Evolutionary conservation across 2,329 filamentous ascomycete species (phyloP).

Genomic region (Curvularia hawaiiensis): DNA sequence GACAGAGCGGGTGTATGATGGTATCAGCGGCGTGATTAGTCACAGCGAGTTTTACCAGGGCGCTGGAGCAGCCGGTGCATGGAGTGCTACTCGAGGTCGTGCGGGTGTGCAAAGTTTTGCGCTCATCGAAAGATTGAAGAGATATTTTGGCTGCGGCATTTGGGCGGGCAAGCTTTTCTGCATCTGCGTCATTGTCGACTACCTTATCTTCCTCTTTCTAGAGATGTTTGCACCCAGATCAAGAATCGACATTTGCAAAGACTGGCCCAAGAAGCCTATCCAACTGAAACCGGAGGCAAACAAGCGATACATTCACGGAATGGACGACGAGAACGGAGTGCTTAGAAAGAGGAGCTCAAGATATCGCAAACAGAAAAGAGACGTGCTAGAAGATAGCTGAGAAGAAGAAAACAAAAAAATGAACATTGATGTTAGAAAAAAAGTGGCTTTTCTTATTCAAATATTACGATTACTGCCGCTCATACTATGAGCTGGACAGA

Average conservation of each 20-base stretch:
- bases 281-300: constrained; percentile 19
- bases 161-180: constrained; percentile 99
- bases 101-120: constrained; percentile 82
- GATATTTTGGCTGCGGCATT: constrained; percentile 97
- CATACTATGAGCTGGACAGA: constrained; percentile 21
- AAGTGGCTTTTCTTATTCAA: constrained; percentile 19
- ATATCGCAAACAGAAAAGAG: constrained; percentile 33
- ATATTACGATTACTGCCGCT: constrained; percentile 29
- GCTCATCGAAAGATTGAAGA: constrained; percentile 90
- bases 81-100: constrained; percentile 73
- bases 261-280: constrained; percentile 81
- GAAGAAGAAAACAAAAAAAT: too few species aligned
- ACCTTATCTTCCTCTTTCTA: constrained; percentile 84
- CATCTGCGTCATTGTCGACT: constrained; percentile 91
- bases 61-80: constrained; percentile 68
- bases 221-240: constrained; percentile 86
- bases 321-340: constrained; percentile 12
- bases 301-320: constrained; percentile 18
- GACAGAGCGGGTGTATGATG: constrained; percentile 93
- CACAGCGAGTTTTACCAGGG: constrained; percentile 89
- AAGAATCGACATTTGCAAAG: constrained; percentile 84
- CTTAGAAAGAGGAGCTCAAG: constrained; percentile 38
- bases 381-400: constrained; percentile 28
- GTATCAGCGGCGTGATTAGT: constrained; percentile 83
- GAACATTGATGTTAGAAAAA: background rate